phyloP scores from a whole-genome alignment of 768 basidiomycete species.

The Mycena crocata region DNA sequence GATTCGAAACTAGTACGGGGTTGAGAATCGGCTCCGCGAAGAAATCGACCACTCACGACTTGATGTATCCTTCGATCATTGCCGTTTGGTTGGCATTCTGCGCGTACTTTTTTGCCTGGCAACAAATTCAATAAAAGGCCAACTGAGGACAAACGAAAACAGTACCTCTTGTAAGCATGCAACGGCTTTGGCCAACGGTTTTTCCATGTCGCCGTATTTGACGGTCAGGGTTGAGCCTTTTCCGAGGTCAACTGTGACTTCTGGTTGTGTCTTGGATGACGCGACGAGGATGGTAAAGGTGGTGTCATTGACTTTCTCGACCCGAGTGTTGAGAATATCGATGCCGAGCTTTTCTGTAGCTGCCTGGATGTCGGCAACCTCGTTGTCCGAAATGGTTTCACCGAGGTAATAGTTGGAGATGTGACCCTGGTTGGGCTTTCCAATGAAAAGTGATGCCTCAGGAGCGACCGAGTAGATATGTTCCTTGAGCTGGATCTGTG shows the following conservation, averaged over 20 bases:
- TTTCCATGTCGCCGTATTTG: slow-evolving; percentile 81
- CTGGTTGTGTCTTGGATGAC: slow-evolving; percentile 63
- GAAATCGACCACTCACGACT: slow-evolving; percentile 63
- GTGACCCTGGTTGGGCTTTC: slow-evolving; percentile 82
- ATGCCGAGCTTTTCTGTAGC: slow-evolving; percentile 82
- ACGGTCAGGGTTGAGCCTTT: slow-evolving; percentile 66
- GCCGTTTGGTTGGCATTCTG: slow-evolving; percentile 78
- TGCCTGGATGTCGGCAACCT: slow-evolving; percentile 80
- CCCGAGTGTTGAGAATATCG: slow-evolving; percentile 87
- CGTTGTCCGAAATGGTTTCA: slow-evolving; percentile 75
- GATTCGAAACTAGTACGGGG: slow-evolving; percentile 68
- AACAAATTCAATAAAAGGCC: background rate
- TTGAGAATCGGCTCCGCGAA: slow-evolving; percentile 1
- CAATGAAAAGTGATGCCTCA: slow-evolving; percentile 77
- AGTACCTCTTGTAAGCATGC: slow-evolving; percentile 70
- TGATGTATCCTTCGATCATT: slow-evolving; percentile 84
- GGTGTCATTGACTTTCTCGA: slow-evolving; percentile 72
- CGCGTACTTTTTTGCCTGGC: slow-evolving; percentile 77
- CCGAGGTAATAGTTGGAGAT: slow-evolving; percentile 90
- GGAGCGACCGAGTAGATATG: slow-evolving; percentile 80
- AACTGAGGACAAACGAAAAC: background rate
- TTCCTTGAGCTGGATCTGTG: slow-evolving; percentile 65
- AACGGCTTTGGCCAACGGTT: slow-evolving; percentile 63
- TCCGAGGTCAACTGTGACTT: slow-evolving; percentile 54
- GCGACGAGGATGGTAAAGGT: slow-evolving; percentile 83